Conservation (phyloP, 1,284 basidiomycete species). For the Cutaneotrichosporon spelunceum region DNA sequence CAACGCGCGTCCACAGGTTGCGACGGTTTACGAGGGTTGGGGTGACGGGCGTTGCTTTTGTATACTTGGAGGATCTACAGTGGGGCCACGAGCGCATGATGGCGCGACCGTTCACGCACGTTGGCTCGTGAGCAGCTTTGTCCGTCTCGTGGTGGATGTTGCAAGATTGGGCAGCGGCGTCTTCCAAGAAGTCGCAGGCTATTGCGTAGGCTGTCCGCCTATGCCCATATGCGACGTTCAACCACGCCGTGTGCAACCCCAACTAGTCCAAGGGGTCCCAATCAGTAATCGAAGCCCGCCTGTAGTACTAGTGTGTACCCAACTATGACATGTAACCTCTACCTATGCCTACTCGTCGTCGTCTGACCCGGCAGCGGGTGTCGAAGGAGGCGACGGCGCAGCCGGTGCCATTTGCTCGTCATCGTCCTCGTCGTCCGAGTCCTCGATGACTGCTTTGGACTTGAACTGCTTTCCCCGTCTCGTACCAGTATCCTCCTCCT, state of each 20-base stretch:
- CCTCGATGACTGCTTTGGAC: conserved; percentile 48
- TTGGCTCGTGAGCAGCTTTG: too few species aligned
- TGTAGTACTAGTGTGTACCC: background rate
- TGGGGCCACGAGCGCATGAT: too few species aligned
- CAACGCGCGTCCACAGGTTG: too few species aligned
- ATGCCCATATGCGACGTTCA: background rate
- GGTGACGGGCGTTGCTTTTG: too few species aligned
- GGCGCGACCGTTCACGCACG: too few species aligned
- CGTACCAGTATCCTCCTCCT: conserved; percentile 32
- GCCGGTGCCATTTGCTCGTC: background rate
- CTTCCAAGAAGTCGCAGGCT: background rate
- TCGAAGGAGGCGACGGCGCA: conserved; percentile 4
- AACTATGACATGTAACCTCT: background rate
- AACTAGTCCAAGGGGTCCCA: background rate
- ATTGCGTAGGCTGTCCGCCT: background rate
- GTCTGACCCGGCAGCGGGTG: background rate
- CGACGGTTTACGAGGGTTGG: too few species aligned
- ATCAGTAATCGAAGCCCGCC: background rate
- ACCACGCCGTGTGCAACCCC: background rate
- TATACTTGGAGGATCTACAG: too few species aligned
- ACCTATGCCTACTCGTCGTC: background rate
- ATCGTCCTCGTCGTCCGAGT: conserved; percentile 38
- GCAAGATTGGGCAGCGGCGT: too few species aligned
- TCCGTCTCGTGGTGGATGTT: too few species aligned
- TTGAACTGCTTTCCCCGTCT: conserved; percentile 45